Base-by-base conservation (phyloP, 163 green algal species). In the Chloromonas sp. region DNA sequence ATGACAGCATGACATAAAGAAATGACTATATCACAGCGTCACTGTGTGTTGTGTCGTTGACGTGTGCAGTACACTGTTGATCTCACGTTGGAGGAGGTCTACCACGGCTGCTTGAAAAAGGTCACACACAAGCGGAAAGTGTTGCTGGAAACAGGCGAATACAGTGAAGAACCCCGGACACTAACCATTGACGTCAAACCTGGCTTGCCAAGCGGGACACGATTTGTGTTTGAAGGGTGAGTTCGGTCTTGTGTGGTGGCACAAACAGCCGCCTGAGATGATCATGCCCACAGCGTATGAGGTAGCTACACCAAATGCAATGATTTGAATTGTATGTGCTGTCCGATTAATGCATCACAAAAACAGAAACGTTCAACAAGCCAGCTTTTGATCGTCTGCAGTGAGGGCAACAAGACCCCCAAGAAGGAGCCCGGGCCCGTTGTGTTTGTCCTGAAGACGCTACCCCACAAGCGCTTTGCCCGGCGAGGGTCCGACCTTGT, bases 141-240 rank as follows among this genome's bases (percentile, higher is more conserved):
- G 83, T 58, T 92, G 78, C 70, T 87, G n/a, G 87, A 92, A 62
- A 79, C 60, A 58, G 88, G 89, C 0, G 86, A 89, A 71, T 89
- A 89, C 60, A 70, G 80, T 5, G 87, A 87, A 62, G 89, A 94
- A 86, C 78, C 90, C 60, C 87, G 88, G 57, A 89, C 84, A 2
- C 88, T 95, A 2, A 92, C 84, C 2, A 93, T 95, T 71, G 88
- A 93, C 60, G 87, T 95, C 61, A 92, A 90, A 82, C 89, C 92
- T 14, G 93, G 93, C 60, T 85, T 93, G 78, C 91, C 90, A 70
- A 92, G 91, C 59, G 92, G 93, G 14, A 96, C 92, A 3, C 90
- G 87, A 3, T 96, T 94, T 86, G 90, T 96, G 36, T 96, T 96
- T 86, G 86, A 95, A 79, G 89, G 90, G 92, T 94, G 71, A 84